A percentile compares a stretch with the other conserved stretches of the same genome.
Conservation (phyloP, 345 rosid genomes). For the Streptanthus diversifolius region DNA sequence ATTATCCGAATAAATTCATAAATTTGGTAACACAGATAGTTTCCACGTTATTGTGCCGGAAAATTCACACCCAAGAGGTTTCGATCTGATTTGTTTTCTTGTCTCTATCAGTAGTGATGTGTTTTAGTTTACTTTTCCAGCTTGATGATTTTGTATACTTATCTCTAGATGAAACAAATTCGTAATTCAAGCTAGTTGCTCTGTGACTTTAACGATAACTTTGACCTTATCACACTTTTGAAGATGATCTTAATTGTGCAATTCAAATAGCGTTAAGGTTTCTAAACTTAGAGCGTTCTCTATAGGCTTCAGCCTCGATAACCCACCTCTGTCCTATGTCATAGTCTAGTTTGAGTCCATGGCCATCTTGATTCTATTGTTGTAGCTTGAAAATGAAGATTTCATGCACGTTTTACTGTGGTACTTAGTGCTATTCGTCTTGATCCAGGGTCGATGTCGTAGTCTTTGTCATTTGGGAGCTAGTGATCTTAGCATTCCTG, state of each 20-base stretch:
- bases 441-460: conserved; percentile 87
- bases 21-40: no score
- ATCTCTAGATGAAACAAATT: neutral
- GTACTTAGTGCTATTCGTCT: neutral
- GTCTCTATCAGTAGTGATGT: neutral
- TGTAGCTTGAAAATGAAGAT: neutral
- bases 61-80: neutral
- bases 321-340: neutral
- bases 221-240: neutral
- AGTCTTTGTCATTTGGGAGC: conserved; percentile 91
- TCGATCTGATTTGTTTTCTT: neutral
- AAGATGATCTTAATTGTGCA: neutral
- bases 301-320: neutral
- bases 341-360: neutral
- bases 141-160: neutral
- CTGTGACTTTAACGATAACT: neutral
- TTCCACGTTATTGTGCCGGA: neutral
- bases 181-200: neutral
- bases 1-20: no score
- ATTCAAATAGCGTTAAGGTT: neutral
- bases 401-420: neutral
- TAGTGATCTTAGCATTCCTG: conserved; percentile 75
- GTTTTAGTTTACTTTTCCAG: neutral
- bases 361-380: neutral
- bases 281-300: neutral